phyloP scores from a whole-genome alignment of 257 asterid genomes.

The Fraxinus cuspidata region DNA sequence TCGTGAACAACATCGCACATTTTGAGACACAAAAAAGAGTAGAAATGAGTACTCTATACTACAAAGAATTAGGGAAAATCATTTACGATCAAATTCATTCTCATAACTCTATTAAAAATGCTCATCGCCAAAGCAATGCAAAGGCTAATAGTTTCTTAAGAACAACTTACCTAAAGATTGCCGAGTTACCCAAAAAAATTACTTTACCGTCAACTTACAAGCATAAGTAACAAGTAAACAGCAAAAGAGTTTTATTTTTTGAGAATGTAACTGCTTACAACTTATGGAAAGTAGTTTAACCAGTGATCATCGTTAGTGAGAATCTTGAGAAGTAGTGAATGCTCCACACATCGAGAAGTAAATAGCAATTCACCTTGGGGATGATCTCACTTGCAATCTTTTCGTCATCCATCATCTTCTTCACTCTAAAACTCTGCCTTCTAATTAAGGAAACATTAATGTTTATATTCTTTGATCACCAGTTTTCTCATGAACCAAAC shows the following conservation, averaged over 20 bases:
- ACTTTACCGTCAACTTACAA: neutral
- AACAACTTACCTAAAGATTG: neutral
- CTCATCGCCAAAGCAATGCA: neutral
- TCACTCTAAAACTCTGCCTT: constrained; percentile 36
- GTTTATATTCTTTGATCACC: too few relatives aligned
- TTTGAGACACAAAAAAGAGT: too few relatives aligned
- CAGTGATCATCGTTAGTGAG: constrained; percentile 79
- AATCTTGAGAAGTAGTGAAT: constrained; percentile 75
- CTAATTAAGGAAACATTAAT: too few relatives aligned
- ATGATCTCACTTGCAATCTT: constrained; percentile 80
- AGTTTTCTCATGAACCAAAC: too few relatives aligned
- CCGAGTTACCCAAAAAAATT: neutral
- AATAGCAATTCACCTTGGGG: constrained; percentile 72
- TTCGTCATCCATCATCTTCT: constrained; percentile 63
- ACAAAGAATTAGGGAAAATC: neutral
- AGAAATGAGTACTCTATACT: too few relatives aligned
- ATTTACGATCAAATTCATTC: neutral
- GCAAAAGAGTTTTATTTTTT: neutral
- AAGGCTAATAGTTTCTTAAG: neutral
- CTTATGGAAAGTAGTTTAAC: constrained; percentile 32
- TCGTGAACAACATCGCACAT: neutral
- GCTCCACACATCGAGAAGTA: constrained; percentile 61
- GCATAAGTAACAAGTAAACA: too few relatives aligned
- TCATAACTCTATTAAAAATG: too few relatives aligned
- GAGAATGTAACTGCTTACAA: neutral